Conservation (phyloP, 768 basidiomycete species). For the Cubamyces lactineus region DNA sequence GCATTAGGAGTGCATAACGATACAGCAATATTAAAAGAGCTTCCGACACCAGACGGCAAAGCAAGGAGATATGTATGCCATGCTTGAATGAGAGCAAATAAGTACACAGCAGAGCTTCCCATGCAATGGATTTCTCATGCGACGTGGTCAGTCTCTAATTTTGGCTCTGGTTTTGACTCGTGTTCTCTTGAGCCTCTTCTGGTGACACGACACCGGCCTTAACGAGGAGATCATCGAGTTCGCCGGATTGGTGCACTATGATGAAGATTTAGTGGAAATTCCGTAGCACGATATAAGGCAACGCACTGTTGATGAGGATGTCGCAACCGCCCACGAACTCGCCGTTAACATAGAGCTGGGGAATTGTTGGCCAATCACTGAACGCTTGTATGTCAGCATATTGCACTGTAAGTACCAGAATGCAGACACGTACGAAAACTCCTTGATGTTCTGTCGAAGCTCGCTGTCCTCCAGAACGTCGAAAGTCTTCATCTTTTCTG, state of each 20-base stretch:
- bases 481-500: slow-evolving; percentile 84
- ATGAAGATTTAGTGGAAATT: slow-evolving; percentile 7
- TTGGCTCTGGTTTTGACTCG: slow-evolving; percentile 10
- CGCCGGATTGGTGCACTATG: slow-evolving; percentile 95
- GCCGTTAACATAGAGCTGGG: slow-evolving; percentile 92
- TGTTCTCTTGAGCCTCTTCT: slow-evolving; percentile 15
- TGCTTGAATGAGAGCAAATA: neutral
- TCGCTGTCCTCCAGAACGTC: slow-evolving; percentile 89
- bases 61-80: neutral
- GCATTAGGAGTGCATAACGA: slow-evolving; percentile 11
- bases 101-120: slow-evolving; percentile 3
- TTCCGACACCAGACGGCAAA: neutral
- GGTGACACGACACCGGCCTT: slow-evolving; percentile 73
- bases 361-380: slow-evolving; percentile 98
- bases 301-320: slow-evolving; percentile 78
- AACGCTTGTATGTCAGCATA: slow-evolving; percentile 3
- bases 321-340: slow-evolving; percentile 98
- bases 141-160: slow-evolving; percentile 14
- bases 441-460: slow-evolving; percentile 86
- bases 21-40: slow-evolving; percentile 3
- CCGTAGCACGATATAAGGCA: neutral
- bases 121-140: slow-evolving; percentile 1
- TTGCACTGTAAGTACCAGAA: neutral
- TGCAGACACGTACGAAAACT: slow-evolving; percentile 82
- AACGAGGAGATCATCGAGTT: slow-evolving; percentile 81